Conservation (phyloP, 495 filamentous ascomycete species). For the Wilcoxina mikolae region DNA sequence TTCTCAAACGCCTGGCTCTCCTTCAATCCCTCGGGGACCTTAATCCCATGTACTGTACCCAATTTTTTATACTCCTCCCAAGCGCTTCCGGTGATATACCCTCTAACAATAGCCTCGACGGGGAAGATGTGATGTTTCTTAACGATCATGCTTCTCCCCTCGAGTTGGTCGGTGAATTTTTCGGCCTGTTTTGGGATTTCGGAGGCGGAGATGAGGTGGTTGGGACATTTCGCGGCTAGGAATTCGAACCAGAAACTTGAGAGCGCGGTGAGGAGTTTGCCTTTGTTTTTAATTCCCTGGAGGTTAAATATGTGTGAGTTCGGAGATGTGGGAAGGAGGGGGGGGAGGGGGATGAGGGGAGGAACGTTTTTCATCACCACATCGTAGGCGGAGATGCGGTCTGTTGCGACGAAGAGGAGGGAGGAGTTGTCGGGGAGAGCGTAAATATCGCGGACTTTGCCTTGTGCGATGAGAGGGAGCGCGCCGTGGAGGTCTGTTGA, state of each 20-base stretch:
- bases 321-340: background rate
- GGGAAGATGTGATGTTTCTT: constrained; percentile 63
- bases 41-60: constrained; percentile 70
- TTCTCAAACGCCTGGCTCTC: constrained; percentile 55
- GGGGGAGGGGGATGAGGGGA: constrained; percentile 1
- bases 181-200: constrained; percentile 38
- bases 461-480: constrained; percentile 43
- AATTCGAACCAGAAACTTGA: constrained; percentile 75
- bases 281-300: constrained; percentile 71
- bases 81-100: constrained; percentile 85
- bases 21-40: constrained; percentile 48
- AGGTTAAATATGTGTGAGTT: background rate
- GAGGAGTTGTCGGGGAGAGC: constrained; percentile 50
- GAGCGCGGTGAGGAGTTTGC: constrained; percentile 66
- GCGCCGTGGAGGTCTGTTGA: constrained; percentile 40
- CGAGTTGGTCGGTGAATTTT: constrained; percentile 39
- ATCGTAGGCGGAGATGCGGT: constrained; percentile 92
- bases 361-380: constrained; percentile 72
- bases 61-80: constrained; percentile 61
- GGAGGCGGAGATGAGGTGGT: constrained; percentile 57
- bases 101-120: constrained; percentile 83
- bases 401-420: constrained; percentile 75
- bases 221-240: constrained; percentile 48
- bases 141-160: constrained; percentile 68
- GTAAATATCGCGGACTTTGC: constrained; percentile 79